Percentiles rank a stretch among this genome's conserved stretches.
These are phyloP conservation scores for Apiospora malaysiana DNA, from an alignment of 2,329 filamentous ascomycete genomes.

Conservation along the genomic window DNA sequence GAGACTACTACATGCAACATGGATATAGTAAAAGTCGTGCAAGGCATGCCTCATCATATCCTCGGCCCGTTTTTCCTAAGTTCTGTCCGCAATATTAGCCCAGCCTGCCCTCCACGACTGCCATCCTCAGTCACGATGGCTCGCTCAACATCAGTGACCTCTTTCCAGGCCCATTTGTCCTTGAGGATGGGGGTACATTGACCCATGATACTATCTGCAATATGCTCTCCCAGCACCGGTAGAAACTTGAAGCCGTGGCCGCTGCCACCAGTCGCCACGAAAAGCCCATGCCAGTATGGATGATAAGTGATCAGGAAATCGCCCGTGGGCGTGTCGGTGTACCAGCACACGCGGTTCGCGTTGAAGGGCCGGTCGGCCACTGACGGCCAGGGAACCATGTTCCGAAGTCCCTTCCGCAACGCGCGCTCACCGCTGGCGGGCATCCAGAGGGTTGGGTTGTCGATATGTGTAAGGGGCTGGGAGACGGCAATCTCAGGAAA, in stretches of 20 bases:
- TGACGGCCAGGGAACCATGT: constrained; percentile 63
- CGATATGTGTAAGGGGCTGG: constrained; percentile 54
- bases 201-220: constrained; percentile 60
- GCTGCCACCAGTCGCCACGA: constrained; percentile 67
- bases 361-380: constrained; percentile 66
- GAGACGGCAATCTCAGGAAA: constrained; percentile 38
- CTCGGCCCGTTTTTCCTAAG: constrained; percentile 37
- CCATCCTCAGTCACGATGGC: constrained; percentile 58
- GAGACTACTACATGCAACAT: background rate
- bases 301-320: constrained; percentile 77
- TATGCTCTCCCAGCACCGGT: constrained; percentile 67
- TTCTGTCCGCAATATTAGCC: constrained; percentile 53
- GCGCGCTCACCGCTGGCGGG: constrained; percentile 66
- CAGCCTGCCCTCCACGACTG: constrained; percentile 54
- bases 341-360: constrained; percentile 74
- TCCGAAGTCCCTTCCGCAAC: constrained; percentile 64
- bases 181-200: constrained; percentile 56
- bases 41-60: background rate
- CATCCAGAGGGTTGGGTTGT: constrained; percentile 54
- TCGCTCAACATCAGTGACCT: constrained; percentile 49
- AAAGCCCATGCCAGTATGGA: constrained; percentile 63
- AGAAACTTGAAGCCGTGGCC: constrained; percentile 74
- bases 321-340: constrained; percentile 73
- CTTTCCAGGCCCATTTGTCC: constrained; percentile 69
- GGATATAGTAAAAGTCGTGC: background rate